Evolutionary conservation across 2,329 filamentous ascomycete species (phyloP).

Genomic region (Fusarium algeriense): DNA sequence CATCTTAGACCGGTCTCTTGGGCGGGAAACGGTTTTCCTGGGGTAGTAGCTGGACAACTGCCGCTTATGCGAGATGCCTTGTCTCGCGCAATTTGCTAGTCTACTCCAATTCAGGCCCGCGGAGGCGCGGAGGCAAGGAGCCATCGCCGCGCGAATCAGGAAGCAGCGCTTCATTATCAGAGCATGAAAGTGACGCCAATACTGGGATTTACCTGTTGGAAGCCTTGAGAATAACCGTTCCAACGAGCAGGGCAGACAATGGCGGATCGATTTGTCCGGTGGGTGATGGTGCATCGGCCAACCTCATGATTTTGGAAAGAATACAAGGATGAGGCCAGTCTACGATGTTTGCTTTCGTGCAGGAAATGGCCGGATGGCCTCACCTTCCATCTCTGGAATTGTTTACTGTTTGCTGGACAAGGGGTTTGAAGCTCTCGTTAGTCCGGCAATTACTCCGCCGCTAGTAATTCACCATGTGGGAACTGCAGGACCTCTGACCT

Average conservation of each 20-base stretch:
- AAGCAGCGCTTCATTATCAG: accelerated
- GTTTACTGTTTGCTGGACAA: too few species aligned
- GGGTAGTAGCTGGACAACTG: too few species aligned
- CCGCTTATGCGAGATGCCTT: too few species aligned
- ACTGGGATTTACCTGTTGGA: accelerated
- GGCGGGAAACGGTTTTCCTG: too few species aligned
- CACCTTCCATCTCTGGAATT: background rate
- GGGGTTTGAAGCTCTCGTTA: background rate
- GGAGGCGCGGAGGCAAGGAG: background rate
- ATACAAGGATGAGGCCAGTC: accelerated
- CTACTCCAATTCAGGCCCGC: background rate
- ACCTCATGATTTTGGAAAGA: background rate
- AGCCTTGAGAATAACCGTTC: accelerated
- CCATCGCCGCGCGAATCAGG: background rate
- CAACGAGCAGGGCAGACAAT: accelerated
- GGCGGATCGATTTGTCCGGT: accelerated
- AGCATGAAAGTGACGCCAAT: background rate
- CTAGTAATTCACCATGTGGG: background rate
- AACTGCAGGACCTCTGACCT: background rate
- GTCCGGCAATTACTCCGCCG: background rate
- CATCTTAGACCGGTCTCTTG: too few species aligned
- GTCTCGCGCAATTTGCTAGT: background rate
- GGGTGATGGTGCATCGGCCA: too few species aligned
- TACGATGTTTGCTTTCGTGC: too few species aligned
- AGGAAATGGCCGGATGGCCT: too few species aligned